Conservation (phyloP, 2,329 filamentous ascomycete species). For the Ophiobolus disseminans region DNA sequence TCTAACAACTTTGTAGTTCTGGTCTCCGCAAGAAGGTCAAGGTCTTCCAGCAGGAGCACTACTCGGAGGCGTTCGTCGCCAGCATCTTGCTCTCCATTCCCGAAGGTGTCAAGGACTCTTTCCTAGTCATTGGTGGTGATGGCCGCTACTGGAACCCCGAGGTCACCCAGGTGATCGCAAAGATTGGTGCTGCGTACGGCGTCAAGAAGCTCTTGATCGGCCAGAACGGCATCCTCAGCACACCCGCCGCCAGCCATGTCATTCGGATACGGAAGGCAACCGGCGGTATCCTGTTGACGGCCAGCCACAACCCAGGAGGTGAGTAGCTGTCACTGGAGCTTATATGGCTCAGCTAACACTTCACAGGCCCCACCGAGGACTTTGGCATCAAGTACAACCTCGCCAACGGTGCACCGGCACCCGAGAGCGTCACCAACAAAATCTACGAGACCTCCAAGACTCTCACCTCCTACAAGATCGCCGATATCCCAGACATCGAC, state of each 20-base stretch:
- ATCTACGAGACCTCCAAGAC: conserved; percentile 93
- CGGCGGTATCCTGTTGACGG: conserved; percentile 94
- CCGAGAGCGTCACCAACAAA: conserved; percentile 96
- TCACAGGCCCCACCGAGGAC: conserved; percentile 83
- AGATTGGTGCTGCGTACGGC: conserved; percentile 95
- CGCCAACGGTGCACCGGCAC: conserved; percentile 91
- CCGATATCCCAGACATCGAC: conserved; percentile 85
- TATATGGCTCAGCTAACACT: conserved; percentile 6
- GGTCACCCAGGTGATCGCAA: conserved; percentile 94
- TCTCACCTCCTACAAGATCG: conserved; percentile 89
- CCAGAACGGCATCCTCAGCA: conserved; percentile 95
- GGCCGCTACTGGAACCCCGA: conserved; percentile 97
- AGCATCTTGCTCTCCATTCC: conserved; percentile 96
- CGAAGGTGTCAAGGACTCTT: conserved; percentile 85
- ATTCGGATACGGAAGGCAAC: conserved; percentile 95
- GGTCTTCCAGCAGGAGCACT: conserved; percentile 93
- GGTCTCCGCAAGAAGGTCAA: conserved; percentile 99
- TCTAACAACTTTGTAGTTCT: conserved; percentile 66
- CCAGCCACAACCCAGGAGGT: conserved; percentile 98
- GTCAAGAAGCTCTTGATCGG: conserved; percentile 99
- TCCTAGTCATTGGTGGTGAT: conserved; percentile 96
- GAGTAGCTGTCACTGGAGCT: conserved; percentile 47
- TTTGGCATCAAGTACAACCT: conserved; percentile 99
- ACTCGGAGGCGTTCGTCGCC: conserved; percentile 94
- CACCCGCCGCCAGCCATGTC: conserved; percentile 92